Base-by-base conservation (phyloP, 768 basidiomycete genomes). In the Trametes meyenii region DNA sequence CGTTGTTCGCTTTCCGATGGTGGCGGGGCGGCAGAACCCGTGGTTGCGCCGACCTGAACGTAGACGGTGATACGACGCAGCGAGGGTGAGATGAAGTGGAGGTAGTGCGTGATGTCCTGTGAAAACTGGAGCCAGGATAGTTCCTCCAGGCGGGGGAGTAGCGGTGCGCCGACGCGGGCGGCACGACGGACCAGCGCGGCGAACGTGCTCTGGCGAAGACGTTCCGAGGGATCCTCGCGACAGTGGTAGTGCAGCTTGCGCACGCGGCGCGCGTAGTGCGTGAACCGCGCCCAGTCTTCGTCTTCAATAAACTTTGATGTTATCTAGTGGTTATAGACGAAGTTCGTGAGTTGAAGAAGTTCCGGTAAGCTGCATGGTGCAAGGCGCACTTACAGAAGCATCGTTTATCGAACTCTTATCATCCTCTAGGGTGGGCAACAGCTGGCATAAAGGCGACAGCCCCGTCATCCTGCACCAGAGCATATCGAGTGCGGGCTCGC, bases 101-200 rank as follows among this genome's bases (percentile, higher is more conserved):
- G 43, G 33, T 51, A 62, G 6, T 45, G 50, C 26, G 50, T 42
- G 35, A 49, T 14, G 40, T 58, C 57, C 13, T 38, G 45, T 4
- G 55, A 58, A 16, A 42, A 62, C 40, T 62, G 61, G 24, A 62
- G 50, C 61, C 61, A 62, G 5, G 61, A 58, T 12, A 62, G 55
- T 40, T 62, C 61, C n/a, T 62, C 50, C 8, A 62, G 61, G 11
- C 45, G 50, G 13, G 61, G 61, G 11, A 62, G 50, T 5, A 62
- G 50, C 8, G 55, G 42, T 38, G 44, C 38, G 13, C 56, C 55
- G 7, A 35, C 7, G 12, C 38, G 51, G 19, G 50, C 23, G 10
- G 61, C 55, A 21, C 40, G 51, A 1, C 23, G 50, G 14, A 58
- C 44, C 2, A 62, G 51, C 13, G 61, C 43, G 7, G 55, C 49